Evolutionary conservation across 2,329 filamentous ascomycete genomes (phyloP).

Genomic region (Ramularia endophylla): DNA sequence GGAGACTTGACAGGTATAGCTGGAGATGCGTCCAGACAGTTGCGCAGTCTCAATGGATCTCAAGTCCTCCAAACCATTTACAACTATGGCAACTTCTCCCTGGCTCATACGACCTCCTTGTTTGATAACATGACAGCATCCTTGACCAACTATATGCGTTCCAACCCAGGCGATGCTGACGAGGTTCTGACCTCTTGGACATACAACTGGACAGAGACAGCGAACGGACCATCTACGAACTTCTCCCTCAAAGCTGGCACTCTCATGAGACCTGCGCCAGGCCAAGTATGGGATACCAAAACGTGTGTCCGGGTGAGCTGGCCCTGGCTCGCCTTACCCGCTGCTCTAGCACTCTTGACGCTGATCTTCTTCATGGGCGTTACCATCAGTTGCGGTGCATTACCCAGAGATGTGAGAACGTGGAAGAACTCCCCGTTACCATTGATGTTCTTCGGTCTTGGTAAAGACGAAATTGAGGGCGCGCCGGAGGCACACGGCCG

Average conservation of each 20-base stretch:
- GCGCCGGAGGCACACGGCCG: too few species aligned
- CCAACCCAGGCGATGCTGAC: conserved; percentile 1
- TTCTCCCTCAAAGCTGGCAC: conserved; percentile 1
- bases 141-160: conserved; percentile 10
- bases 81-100: conserved; percentile 6
- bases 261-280: background rate
- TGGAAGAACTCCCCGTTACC: conserved; percentile 12
- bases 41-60: conserved; percentile 3
- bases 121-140: conserved; percentile 9
- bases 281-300: conserved; percentile 3
- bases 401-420: conserved; percentile 5
- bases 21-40: background rate
- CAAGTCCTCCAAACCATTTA: conserved; percentile 9
- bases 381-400: background rate
- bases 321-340: conserved; percentile 7
- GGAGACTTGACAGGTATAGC: background rate
- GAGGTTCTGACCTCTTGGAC: too few species aligned
- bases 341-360: conserved; percentile 5
- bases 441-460: conserved; percentile 8
- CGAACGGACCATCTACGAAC: background rate
- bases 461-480: too few species aligned
- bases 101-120: conserved; percentile 4
- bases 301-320: conserved; percentile 9
- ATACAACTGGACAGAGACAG: background rate
- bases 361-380: conserved; percentile 7